phyloP scores from a whole-genome alignment of 768 basidiomycete genomes.

The Suillus ampliporus region DNA sequence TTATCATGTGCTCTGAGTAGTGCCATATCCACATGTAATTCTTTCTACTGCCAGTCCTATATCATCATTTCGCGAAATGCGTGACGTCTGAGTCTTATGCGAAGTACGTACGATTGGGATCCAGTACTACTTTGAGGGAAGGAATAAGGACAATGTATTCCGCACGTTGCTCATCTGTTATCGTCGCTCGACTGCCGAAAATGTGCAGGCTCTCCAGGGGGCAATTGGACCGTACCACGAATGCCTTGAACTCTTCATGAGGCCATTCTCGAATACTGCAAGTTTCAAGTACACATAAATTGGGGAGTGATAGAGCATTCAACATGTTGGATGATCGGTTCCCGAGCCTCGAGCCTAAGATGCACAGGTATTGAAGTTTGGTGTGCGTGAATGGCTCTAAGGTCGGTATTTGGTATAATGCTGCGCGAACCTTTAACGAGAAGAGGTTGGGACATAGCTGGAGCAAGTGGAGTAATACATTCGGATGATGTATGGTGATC shows the following conservation, averaged over 20 bases:
- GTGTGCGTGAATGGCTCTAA: constrained; percentile 19
- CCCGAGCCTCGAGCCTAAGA: constrained; percentile 14
- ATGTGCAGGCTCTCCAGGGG: constrained; percentile 24
- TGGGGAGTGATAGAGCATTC: constrained; percentile 22
- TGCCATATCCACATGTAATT: too few species aligned
- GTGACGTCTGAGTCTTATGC: too few species aligned
- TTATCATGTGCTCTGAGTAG: too few species aligned
- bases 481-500: not conserved
- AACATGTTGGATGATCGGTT: constrained; percentile 7
- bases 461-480: constrained; percentile 10
- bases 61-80: too few species aligned
- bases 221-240: constrained; percentile 27
- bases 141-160: constrained; percentile 22
- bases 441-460: not conserved
- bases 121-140: constrained; percentile 15
- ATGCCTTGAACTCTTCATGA: constrained; percentile 21
- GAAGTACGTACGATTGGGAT: too few species aligned
- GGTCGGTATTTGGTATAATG: not conserved
- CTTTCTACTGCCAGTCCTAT: too few species aligned
- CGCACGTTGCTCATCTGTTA: constrained; percentile 22
- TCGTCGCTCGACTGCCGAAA: constrained; percentile 17
- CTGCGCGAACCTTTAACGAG: constrained; percentile 12
- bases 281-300: constrained; percentile 16
- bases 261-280: constrained; percentile 20
- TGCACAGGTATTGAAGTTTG: constrained; percentile 17